phyloP scores from a whole-genome alignment of 2,329 filamentous ascomycete genomes.

The Colletotrichum australisinense region DNA sequence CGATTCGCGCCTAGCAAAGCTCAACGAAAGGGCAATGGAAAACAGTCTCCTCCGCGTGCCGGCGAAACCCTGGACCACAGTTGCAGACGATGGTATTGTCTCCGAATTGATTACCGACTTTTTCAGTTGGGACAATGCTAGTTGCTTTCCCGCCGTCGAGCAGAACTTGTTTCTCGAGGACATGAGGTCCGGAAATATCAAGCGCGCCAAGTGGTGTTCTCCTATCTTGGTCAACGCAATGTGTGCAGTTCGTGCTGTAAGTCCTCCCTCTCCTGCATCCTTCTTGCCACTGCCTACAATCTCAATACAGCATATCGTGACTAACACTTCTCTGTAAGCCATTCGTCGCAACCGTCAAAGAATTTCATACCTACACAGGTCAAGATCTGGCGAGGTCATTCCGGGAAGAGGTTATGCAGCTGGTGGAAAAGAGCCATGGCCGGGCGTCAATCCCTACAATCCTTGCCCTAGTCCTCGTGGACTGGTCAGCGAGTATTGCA shows the following conservation, averaged over 20 bases:
- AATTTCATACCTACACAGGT: slow-evolving; percentile 26
- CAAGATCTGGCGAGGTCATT: slow-evolving; percentile 17
- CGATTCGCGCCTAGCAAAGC: slow-evolving; percentile 22
- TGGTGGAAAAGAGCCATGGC: slow-evolving; percentile 30
- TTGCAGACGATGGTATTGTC: slow-evolving; percentile 45
- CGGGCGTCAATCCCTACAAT: slow-evolving; percentile 27
- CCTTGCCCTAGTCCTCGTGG: slow-evolving; percentile 22
- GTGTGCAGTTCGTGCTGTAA: slow-evolving; percentile 45
- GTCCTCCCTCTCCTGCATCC: background rate
- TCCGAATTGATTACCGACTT: slow-evolving; percentile 45
- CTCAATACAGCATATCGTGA: background rate
- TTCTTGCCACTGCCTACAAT: background rate
- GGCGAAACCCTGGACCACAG: slow-evolving; percentile 44
- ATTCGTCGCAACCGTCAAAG: slow-evolving; percentile 25
- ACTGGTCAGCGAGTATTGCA: slow-evolving; percentile 21
- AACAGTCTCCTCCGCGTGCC: slow-evolving; percentile 40
- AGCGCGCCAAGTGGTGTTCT: slow-evolving; percentile 42
- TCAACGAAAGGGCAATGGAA: slow-evolving; percentile 36
- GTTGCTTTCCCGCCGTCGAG: slow-evolving; percentile 42
- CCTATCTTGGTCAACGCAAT: slow-evolving; percentile 47
- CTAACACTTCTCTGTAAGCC: slow-evolving; percentile 22
- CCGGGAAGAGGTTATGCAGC: slow-evolving; percentile 26
- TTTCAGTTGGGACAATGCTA: slow-evolving; percentile 44
- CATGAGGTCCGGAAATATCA: slow-evolving; percentile 38
- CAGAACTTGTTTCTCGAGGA: slow-evolving; percentile 41